Evolutionary conservation across 2,329 filamentous ascomycete genomes (phyloP), one percentile per base, ranked within the genome.

Genomic region (Endothia cerciana): DNA sequence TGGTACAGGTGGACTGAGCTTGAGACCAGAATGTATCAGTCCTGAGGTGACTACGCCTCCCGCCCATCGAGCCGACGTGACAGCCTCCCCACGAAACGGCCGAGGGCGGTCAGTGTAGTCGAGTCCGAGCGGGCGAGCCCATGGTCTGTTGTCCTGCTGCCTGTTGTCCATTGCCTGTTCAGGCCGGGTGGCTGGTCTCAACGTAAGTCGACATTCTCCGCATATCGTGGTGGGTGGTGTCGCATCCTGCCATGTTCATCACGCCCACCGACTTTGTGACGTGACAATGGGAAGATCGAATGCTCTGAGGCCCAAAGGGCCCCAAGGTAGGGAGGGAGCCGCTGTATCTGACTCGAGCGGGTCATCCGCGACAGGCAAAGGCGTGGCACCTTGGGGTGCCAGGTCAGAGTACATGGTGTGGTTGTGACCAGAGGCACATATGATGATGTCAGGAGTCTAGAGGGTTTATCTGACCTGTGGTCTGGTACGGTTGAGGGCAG

Each of bases 231-330:
- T 55, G 51, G 30, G 30, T 36, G 28, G 51, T 28, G 51, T 36
- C 30, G 30, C 51, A 55, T 30, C 47, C 47, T 51, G 47, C 22
- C 47, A 30, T 51, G 22, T 5, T 28, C 51, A 36, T 19, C 51
- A 36, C 8, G 51, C 36, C 51, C 51, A 55, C 51, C 51, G 51
- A 55, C 51, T 55, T 55, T 55, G 15, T 55, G 51, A 55, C 51
- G 51, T 55, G 51, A 55, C 28, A 33, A n/a, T 15, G 19, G 28
- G 5, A 40, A 57, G 55, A 57, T 57, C 55, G 30, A 40, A 25
- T 28, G 55, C 55, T 22, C 55, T 41, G 22, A 41, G 33, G 36
- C 30, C n/a, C 55, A 58, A 13, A 55, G 55, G 8, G 28, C 51
- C 51, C 19, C 7, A 43, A 15, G 13, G 41, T 4, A 19, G 51